These are phyloP conservation scores for Kitagawia praeruptora DNA, from an alignment of 129 eudicot species.

Conservation along the genomic window DNA sequence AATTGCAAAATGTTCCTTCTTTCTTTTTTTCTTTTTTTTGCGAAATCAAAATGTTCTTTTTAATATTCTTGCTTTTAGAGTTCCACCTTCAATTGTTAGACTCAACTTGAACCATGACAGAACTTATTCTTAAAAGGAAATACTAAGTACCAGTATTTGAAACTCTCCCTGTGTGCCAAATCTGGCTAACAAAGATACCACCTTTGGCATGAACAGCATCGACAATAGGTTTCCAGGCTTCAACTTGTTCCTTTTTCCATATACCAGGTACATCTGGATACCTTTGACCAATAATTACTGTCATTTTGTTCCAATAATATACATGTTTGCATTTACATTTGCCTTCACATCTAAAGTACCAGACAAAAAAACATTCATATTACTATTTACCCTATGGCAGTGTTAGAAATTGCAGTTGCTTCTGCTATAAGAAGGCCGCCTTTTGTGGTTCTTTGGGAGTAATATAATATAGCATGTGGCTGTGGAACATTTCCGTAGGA, in stretches of 20 bases:
- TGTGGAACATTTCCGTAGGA: conserved; percentile 6
- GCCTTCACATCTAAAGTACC: background rate
- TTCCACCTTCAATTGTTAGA: background rate
- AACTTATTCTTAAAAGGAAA: background rate
- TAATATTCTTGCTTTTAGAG: too few relatives aligned
- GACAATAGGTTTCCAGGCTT: conserved; percentile 48
- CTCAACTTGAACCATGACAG: background rate
- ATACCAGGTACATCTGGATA: conserved; percentile 38
- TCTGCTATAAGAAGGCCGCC: background rate
- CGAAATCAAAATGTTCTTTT: too few relatives aligned
- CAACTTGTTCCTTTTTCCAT: conserved; percentile 40
- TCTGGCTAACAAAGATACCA: conserved; percentile 42
- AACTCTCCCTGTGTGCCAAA: conserved; percentile 48
- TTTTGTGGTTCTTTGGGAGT: background rate
- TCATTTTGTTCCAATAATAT: background rate
- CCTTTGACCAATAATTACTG: conserved; percentile 17
- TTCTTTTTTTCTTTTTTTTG: too few relatives aligned
- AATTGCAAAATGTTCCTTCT: too few relatives aligned
- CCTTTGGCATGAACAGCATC: conserved; percentile 54
- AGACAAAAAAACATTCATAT: background rate
- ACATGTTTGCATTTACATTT: background rate
- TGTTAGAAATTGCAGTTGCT: background rate
- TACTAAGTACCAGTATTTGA: conserved; percentile 27
- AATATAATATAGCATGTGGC: background rate
- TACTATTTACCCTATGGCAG: background rate